These are phyloP conservation scores for Symbiodinium natans DNA, from an alignment of 73 alveolate species.

Conservation along the genomic window DNA sequence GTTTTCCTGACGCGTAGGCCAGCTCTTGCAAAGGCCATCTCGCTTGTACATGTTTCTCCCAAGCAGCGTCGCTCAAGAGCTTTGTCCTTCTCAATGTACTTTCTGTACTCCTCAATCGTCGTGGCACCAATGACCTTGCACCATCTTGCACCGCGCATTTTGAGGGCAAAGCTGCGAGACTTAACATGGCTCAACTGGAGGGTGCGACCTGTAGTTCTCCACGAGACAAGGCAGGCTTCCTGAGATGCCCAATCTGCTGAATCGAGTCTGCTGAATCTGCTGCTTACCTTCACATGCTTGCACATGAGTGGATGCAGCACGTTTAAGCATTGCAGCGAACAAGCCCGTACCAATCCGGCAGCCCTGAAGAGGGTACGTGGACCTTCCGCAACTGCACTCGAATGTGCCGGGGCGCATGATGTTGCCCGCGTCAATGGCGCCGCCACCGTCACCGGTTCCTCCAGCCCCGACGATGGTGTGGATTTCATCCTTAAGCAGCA, in stretches of 20 bases:
- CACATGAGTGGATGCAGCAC: too few relatives aligned
- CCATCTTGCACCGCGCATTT: neutral
- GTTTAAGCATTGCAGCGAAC: too few relatives aligned
- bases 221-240: slow-evolving; percentile 91
- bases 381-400: too few relatives aligned
- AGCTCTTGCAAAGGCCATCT: neutral
- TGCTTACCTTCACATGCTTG: too few relatives aligned
- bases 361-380: too few relatives aligned
- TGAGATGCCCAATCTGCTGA: too few relatives aligned
- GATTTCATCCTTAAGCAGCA: slow-evolving; percentile 88
- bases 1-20: neutral
- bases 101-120: slow-evolving; percentile 90
- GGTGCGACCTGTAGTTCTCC: slow-evolving; percentile 63
- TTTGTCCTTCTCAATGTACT: slow-evolving; percentile 88
- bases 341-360: neutral
- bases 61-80: slow-evolving; percentile 74
- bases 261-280: too few relatives aligned
- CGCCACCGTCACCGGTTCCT: slow-evolving; percentile 91
- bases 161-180: neutral
- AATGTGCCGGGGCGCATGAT: slow-evolving; percentile 44
- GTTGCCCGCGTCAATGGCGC: slow-evolving; percentile 93
- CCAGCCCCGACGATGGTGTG: slow-evolving; percentile 94
- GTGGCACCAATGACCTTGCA: slow-evolving; percentile 90
- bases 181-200: neutral
- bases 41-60: neutral